These are phyloP conservation scores for Nemania bipapillata DNA, from an alignment of 2,329 filamentous ascomycete genomes.

Conservation along the genomic window DNA sequence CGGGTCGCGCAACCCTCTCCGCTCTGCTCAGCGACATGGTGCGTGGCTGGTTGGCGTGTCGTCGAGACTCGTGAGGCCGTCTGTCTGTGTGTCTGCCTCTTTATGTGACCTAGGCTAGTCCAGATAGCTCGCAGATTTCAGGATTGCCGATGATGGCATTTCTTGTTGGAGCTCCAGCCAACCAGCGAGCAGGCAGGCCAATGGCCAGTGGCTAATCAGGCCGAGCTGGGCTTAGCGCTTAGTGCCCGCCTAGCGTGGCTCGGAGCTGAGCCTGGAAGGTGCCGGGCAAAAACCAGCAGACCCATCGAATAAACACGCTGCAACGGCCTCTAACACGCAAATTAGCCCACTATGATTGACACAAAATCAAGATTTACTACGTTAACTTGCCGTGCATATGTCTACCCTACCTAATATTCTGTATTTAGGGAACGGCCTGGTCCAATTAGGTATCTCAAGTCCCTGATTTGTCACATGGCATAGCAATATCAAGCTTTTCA, in stretches of 20 bases:
- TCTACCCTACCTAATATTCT: no score
- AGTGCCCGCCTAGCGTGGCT: not conserved
- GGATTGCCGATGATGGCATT: constrained; percentile 28
- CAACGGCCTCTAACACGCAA: no score
- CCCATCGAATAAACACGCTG: no score
- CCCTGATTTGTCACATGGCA: no score
- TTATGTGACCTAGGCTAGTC: not conserved
- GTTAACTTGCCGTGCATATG: no score
- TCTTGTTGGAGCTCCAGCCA: constrained; percentile 15
- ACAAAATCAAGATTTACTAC: no score
- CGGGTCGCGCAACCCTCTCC: constrained; percentile 42
- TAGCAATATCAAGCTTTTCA: no score
- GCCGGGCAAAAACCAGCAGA: not conserved
- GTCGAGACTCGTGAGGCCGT: not conserved
- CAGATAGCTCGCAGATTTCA: not conserved
- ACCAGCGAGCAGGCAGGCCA: not conserved
- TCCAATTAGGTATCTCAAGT: no score
- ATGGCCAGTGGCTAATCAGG: not conserved
- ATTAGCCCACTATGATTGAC: no score
- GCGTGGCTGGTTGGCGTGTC: constrained; percentile 23
- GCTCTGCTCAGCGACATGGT: constrained; percentile 47
- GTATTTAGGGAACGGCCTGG: no score
- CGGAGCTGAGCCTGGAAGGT: not conserved
- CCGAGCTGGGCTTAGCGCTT: constrained; percentile 4
- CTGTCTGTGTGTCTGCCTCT: not conserved